A percentile compares a stretch with the other conserved stretches of the same genome.
Evolutionary conservation across 192 early-diverging fungal genomes (phyloP).

Genomic region (Kickxella alabastrina): DNA sequence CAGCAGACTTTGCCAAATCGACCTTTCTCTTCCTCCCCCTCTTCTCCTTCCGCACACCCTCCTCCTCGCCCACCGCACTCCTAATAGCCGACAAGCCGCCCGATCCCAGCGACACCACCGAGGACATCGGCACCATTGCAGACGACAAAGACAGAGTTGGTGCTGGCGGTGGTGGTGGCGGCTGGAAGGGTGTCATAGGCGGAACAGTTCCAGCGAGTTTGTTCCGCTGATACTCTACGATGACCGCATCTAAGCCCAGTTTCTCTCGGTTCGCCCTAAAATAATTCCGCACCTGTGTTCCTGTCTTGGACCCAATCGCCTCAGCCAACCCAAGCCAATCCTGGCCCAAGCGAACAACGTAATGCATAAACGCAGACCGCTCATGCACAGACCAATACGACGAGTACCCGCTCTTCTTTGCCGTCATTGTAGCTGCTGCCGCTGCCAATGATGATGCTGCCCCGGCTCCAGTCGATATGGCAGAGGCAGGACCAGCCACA

Average conservation of each 20-base stretch:
- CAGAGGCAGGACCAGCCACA: too few relatives aligned
- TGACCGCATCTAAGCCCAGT: conserved; percentile 46
- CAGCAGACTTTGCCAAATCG: conserved; percentile 8
- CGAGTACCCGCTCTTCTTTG: conserved; percentile 55
- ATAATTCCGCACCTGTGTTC: conserved; percentile 79
- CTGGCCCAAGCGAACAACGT: conserved; percentile 59
- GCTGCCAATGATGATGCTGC: conserved; percentile 1
- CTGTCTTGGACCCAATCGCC: conserved; percentile 71
- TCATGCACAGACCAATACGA: conserved; percentile 91
- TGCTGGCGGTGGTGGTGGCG: background rate
- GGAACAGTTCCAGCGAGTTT: conserved; percentile 23
- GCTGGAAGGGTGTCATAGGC: conserved; percentile 17
- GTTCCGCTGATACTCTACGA: conserved; percentile 40
- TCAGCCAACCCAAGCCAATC: conserved; percentile 77
- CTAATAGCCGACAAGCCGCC: too few relatives aligned
- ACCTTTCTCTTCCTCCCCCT: conserved; percentile 45
- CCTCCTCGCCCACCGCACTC: conserved; percentile 9
- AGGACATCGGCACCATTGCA: background rate
- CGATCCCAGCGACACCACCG: background rate
- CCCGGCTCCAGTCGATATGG: too few relatives aligned
- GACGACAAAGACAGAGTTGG: conserved; percentile 4
- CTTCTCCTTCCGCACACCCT: conserved; percentile 15
- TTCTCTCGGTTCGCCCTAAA: conserved; percentile 64
- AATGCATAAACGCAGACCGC: conserved; percentile 65
- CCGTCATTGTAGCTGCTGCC: conserved; percentile 12